A percentile compares a stretch with the other conserved stretches of the same genome.
Evolutionary conservation across 495 filamentous ascomycete species (phyloP).

Genomic region (Lentithecium fluviatile): DNA sequence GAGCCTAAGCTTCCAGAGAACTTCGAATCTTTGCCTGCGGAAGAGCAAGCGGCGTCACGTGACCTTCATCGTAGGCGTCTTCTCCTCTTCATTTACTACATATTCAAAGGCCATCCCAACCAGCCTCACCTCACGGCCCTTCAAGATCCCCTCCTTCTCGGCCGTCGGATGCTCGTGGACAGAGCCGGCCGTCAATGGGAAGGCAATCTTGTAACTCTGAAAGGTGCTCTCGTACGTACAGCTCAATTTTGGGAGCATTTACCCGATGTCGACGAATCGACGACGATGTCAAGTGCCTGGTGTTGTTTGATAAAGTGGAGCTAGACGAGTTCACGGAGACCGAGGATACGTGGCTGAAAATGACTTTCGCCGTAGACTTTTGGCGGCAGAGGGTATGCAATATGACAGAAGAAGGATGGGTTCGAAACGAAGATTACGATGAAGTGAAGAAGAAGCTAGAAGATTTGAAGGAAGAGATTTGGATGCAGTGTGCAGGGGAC

Average conservation of each 20-base stretch:
- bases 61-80: conserved; percentile 35
- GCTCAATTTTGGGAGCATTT: conserved; percentile 34
- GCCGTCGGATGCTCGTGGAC: conserved; percentile 38
- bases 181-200: conserved; percentile 37
- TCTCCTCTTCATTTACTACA: conserved; percentile 34
- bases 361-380: not conserved
- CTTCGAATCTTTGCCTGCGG: conserved; percentile 24
- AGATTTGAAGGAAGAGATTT: conserved; percentile 13
- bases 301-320: conserved; percentile 32
- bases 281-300: conserved; percentile 26
- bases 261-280: conserved; percentile 27
- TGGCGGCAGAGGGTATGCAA: conserved; percentile 14
- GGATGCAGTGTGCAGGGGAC: conserved; percentile 9
- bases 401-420: conserved; percentile 17
- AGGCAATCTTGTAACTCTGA: conserved; percentile 36
- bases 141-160: conserved; percentile 26
- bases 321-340: conserved; percentile 22
- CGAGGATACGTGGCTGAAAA: conserved; percentile 20
- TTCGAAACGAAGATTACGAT: conserved; percentile 14
- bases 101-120: conserved; percentile 36
- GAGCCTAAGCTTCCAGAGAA: conserved; percentile 31
- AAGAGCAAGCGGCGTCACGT: conserved; percentile 26
- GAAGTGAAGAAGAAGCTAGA: conserved; percentile 16
- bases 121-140: conserved; percentile 33
- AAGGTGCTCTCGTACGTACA: conserved; percentile 33